Evolutionary conservation across 257 asterid genomes (phyloP).

Genomic region (Capsicum chinense): DNA sequence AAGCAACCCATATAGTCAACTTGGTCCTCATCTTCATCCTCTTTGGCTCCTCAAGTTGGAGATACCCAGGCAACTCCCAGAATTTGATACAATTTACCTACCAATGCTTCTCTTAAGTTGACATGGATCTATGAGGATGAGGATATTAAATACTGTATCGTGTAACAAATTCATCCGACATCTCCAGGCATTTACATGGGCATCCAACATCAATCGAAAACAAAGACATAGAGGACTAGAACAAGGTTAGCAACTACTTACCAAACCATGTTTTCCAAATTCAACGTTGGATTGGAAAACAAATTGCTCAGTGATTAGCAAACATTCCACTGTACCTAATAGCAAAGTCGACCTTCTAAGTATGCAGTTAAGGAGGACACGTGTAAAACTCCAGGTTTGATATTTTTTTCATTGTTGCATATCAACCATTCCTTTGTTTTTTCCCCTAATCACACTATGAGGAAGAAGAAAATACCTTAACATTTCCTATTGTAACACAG

Average conservation of each 20-base stretch:
- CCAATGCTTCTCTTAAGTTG: slow-evolving; percentile 12
- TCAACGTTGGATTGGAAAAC: slow-evolving; percentile 69
- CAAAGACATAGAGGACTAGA: neutral
- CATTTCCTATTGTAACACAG: slow-evolving; percentile 93
- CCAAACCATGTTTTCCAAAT: slow-evolving; percentile 79
- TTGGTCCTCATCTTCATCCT: slow-evolving; percentile 27
- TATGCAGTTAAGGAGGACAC: slow-evolving; percentile 9
- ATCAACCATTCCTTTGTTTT: neutral
- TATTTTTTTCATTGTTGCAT: neutral
- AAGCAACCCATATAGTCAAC: slow-evolving; percentile 25
- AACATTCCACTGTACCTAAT: slow-evolving; percentile 98
- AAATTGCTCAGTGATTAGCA: slow-evolving; percentile 95
- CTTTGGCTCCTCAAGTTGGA: slow-evolving; percentile 19
- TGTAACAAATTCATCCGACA: neutral
- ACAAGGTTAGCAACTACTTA: slow-evolving; percentile 41
- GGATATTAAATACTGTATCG: slow-evolving; percentile 1
- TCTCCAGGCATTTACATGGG: neutral
- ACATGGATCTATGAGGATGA: neutral
- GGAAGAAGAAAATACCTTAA: slow-evolving; percentile 59
- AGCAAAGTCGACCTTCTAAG: slow-evolving; percentile 24
- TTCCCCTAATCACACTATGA: neutral
- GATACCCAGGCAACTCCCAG: neutral
- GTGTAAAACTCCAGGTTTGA: neutral
- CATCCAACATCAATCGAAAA: slow-evolving; percentile 22
- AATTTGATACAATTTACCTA: neutral